These are phyloP conservation scores for Agaricus blazei DNA, from an alignment of 768 basidiomycete species.

Conservation along the genomic window DNA sequence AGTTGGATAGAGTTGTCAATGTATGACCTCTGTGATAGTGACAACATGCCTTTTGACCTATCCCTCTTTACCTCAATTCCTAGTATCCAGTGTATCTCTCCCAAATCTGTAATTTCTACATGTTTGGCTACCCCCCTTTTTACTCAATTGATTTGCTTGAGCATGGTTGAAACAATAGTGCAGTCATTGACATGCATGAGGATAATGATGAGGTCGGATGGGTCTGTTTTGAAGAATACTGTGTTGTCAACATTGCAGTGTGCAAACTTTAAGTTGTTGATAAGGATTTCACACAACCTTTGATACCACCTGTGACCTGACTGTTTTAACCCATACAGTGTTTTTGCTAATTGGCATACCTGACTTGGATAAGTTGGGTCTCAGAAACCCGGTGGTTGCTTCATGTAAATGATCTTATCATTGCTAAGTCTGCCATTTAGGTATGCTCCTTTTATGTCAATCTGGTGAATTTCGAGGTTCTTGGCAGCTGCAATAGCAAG, in stretches of 20 bases:
- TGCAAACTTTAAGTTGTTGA: not conserved
- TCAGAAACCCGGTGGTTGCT: slow-evolving; percentile 7
- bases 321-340: slow-evolving; percentile 26
- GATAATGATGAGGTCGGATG: not conserved
- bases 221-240: not conserved
- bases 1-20: slow-evolving; percentile 21
- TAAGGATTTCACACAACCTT: not conserved
- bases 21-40: slow-evolving; percentile 22
- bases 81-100: slow-evolving; percentile 21
- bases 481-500: slow-evolving; percentile 24
- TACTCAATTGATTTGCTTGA: slow-evolving; percentile 15
- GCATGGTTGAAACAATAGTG: slow-evolving; percentile 17
- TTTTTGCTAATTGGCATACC: slow-evolving; percentile 20
- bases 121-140: slow-evolving; percentile 18
- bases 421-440: no score
- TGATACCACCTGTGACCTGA: slow-evolving; percentile 5
- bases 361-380: not conserved
- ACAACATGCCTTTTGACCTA: slow-evolving; percentile 9
- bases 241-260: not conserved
- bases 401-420: not conserved
- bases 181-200: slow-evolving; percentile 14
- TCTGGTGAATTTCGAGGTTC: slow-evolving; percentile 21
- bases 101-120: slow-evolving; percentile 18
- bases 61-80: slow-evolving; percentile 23
- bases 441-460: no score